Evolutionary conservation across 495 filamentous ascomycete species (phyloP), one percentile per base, ranked within the genome.

Genomic region (Immersiella caudata): DNA sequence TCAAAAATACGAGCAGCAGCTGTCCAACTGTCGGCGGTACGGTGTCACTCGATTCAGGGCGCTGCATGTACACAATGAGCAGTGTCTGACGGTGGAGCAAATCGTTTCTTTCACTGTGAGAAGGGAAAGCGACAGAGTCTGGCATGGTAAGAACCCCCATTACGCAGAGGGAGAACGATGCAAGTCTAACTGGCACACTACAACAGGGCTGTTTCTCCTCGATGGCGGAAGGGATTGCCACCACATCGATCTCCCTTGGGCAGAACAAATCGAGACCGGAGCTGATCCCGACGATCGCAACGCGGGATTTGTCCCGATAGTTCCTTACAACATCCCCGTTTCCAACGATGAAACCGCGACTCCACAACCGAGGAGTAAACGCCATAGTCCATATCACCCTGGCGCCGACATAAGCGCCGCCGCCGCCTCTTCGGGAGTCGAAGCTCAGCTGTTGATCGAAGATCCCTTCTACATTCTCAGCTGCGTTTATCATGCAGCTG

Each of bases 391-490:
- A 22, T 58, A 58, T 16, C 55, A 58, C 24, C 55, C 55, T 6
- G 24, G 24, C n/a, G 6, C 24, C 6, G 55, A 58, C 55, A 58
- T 58, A 5, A 3, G 2, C 20, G 7, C 55, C 2, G 55, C 20
- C 20, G 20, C 24, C 6, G 14, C 55, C 24, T 58, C 55, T 24
- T 22, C 20, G 6, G n/a, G 20, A 4, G 55, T 27, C 55, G 55
- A 58, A 6, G 55, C 55, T 58, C 55, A 58, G 55, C 55, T 58
- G n/a, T 20, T 58, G 4, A 20, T 24, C 3, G 55, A 58, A 24
- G 55, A 58, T 16, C 55, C 55, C 20, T 58, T 58, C 24, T 58
- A 58, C 55, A 58, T 58, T 24, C 55, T 58, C 55, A 26, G 55
- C 55, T 58, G 55, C 20, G 55, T 58, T 4, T 58, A 58, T 24